Conservation (phyloP, 441 rosid genomes). For the Brassica hybrid region DNA sequence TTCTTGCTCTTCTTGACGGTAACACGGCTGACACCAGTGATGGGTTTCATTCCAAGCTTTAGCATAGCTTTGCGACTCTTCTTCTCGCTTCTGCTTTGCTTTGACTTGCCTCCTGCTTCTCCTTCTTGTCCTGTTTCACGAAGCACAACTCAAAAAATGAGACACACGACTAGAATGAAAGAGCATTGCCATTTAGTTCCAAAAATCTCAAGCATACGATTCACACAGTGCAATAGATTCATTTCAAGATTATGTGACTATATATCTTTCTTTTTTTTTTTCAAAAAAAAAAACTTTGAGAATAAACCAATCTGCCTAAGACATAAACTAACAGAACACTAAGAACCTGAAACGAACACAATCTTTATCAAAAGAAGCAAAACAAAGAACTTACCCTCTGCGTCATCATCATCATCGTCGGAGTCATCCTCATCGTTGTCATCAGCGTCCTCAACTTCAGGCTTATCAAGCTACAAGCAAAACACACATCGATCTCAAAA, state of each 20-base stretch:
- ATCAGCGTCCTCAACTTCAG: conserved; percentile 76
- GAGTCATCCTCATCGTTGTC: conserved; percentile 76
- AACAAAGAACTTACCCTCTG: conserved; percentile 50
- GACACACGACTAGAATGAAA: not conserved
- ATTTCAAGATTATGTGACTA: too few relatives aligned
- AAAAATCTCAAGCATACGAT: not conserved
- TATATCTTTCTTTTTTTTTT: too few relatives aligned
- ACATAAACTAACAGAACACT: not conserved
- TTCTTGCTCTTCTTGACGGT: conserved; percentile 87
- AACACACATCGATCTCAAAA: too few relatives aligned
- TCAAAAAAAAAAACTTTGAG: too few relatives aligned
- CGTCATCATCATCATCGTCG: conserved; percentile 61
- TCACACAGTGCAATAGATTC: too few relatives aligned
- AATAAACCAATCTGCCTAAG: not conserved
- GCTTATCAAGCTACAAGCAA: conserved; percentile 60
- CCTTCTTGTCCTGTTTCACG: too few relatives aligned
- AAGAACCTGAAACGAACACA: not conserved
- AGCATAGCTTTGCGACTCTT: conserved; percentile 92
- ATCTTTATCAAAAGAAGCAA: not conserved
- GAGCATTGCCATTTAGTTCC: not conserved
- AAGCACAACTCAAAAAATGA: not conserved
- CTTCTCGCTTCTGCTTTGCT: conserved; percentile 63
- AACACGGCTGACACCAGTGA: conserved; percentile 84
- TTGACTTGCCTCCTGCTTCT: too few relatives aligned
- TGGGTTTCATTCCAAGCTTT: conserved; percentile 89